phyloP scores from a whole-genome alignment of 495 filamentous ascomycete species.

The Lepidopterella palustris region DNA sequence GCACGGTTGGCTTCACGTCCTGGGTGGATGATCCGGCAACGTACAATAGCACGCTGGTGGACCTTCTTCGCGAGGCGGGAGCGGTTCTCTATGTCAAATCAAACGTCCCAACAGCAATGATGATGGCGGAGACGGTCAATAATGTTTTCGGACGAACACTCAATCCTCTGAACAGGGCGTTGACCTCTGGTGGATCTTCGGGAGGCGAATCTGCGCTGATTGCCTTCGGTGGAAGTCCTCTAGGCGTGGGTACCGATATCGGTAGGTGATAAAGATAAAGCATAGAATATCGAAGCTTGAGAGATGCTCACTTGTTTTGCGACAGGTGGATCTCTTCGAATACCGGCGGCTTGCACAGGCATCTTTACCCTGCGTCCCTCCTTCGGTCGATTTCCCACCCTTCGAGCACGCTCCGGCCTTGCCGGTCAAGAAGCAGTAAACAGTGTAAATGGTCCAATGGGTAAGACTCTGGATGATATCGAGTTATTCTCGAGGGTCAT shows the following conservation, averaged over 20 bases:
- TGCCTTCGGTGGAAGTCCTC: constrained; percentile 34
- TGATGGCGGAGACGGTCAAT: constrained; percentile 40
- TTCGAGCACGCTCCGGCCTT: constrained; percentile 21
- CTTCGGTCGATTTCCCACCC: constrained; percentile 30
- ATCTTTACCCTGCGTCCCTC: constrained; percentile 36
- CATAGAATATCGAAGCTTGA: neutral
- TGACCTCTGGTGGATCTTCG: constrained; percentile 45
- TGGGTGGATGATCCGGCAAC: constrained; percentile 44
- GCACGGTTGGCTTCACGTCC: constrained; percentile 26
- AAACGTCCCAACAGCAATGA: constrained; percentile 36
- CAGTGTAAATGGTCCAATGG: constrained; percentile 49
- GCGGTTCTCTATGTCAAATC: constrained; percentile 40
- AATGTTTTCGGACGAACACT: constrained; percentile 48
- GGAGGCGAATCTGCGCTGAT: constrained; percentile 42
- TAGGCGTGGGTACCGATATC: constrained; percentile 43
- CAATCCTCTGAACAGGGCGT: constrained; percentile 45
- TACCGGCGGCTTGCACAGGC: constrained; percentile 36
- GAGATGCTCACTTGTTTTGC: neutral
- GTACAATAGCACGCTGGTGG: constrained; percentile 25
- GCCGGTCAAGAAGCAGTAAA: constrained; percentile 42
- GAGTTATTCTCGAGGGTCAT: constrained; percentile 48
- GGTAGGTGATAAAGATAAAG: neutral
- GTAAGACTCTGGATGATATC: constrained; percentile 45
- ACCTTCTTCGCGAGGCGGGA: constrained; percentile 16
- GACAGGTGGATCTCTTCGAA: constrained; percentile 29